Evolutionary conservation across 371 early-diverging fungal species (phyloP).

Genomic region (Rhizopus stolonifer): DNA sequence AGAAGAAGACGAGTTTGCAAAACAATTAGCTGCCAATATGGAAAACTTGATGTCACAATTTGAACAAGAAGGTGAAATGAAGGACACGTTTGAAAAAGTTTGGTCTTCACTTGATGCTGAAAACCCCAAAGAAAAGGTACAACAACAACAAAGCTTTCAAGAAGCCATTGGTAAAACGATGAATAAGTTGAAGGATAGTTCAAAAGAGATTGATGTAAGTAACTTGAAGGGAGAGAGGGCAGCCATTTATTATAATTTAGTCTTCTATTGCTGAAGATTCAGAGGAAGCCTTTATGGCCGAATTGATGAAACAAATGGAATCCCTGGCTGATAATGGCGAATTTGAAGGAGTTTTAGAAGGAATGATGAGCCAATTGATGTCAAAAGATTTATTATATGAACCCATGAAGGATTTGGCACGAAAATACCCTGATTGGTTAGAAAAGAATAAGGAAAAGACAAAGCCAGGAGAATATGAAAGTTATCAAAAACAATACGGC

Average conservation of each 20-base stretch:
- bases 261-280: constrained; percentile 62
- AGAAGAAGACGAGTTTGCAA: constrained; percentile 74
- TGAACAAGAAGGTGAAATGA: constrained; percentile 47
- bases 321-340: constrained; percentile 73
- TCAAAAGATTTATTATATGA: constrained; percentile 91
- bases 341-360: constrained; percentile 84
- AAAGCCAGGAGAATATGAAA: constrained; percentile 64
- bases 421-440: constrained; percentile 85
- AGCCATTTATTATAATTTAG: constrained; percentile 30
- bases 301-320: constrained; percentile 92
- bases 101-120: constrained; percentile 49
- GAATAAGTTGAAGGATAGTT: constrained; percentile 82
- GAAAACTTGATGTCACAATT: constrained; percentile 68
- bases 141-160: constrained; percentile 57
- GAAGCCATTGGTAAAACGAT: constrained; percentile 82
- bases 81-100: constrained; percentile 65
- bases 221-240: neutral
- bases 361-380: constrained; percentile 89
- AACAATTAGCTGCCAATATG: constrained; percentile 76
- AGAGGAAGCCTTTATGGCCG: constrained; percentile 78
- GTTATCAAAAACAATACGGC: constrained; percentile 72
- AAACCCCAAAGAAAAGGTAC: constrained; percentile 10
- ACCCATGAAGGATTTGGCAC: constrained; percentile 85
- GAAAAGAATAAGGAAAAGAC: constrained; percentile 69
- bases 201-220: constrained; percentile 77